Evolutionary conservation across 352 stramenopile species (phyloP), one percentile per base, ranked within the genome.

Genomic region (Phytophthora agathidicida): DNA sequence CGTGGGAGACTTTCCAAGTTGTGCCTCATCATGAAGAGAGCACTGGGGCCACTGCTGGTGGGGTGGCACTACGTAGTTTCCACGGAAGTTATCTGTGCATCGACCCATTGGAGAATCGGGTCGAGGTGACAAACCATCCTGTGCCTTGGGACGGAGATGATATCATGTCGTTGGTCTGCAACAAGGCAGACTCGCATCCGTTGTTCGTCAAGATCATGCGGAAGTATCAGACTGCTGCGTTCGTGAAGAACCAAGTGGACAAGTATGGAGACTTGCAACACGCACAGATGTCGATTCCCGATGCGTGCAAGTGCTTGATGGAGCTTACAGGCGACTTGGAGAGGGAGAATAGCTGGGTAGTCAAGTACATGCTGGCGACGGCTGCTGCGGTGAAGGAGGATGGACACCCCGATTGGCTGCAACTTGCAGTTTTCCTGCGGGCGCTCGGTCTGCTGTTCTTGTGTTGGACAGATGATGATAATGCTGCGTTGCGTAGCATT

Each of bases 1-100:
- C 86, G 24, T 94, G 86, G 86, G 86, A 94, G 48, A 94, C 86
- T n/a, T 93, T 94, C 68, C 78, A 90, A 52, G 75, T 92, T 20
- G 72, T 93, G 48, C 82, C 86, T 31, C 77, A 86, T 35, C 76
- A 79, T 43, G 56, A 16, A 3, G 43, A 65, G 28, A 66, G 28
- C 35, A 17, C n/a, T 19, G n/a, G 19, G 16, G 41, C 54, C 39
- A 49, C 16, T 38, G 37, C 16, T 23, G 76, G 71, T 13, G 80
- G 80, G 35, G 77, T 94, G 41, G 83, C 83, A 52, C 69, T 94
- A 39, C 75, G 78, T 32, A 85, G 83, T 45, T 94, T 89, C 43
- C 86, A 94, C 37, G 86, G 86, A 16, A 83, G 80, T 43, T 94
- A 91, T 58, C 38, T 94, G 35, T 75, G 81, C 45, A 85, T 94